Conservation (phyloP, 2,329 filamentous ascomycete species). For the Monilinia laxa region DNA sequence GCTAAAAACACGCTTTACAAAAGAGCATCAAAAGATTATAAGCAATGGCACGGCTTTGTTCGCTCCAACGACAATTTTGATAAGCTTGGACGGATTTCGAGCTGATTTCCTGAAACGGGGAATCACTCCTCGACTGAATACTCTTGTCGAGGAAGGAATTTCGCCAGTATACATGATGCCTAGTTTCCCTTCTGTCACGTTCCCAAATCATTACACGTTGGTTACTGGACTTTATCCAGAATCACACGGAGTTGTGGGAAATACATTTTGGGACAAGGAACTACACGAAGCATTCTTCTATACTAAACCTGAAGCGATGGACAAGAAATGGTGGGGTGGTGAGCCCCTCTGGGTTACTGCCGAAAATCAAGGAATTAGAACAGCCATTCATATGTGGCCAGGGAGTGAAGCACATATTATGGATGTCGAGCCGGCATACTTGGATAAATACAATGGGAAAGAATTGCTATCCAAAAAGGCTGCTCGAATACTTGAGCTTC, state of each 20-base stretch:
- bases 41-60: constrained; percentile 89
- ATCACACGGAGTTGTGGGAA: constrained; percentile 88
- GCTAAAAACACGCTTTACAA: constrained; percentile 44
- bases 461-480: constrained; percentile 77
- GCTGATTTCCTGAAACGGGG: constrained; percentile 86
- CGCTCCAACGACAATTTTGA: constrained; percentile 85
- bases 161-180: constrained; percentile 91
- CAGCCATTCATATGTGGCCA: constrained; percentile 97
- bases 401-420: constrained; percentile 86
- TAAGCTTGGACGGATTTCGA: constrained; percentile 91
- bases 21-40: constrained; percentile 43
- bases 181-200: constrained; percentile 94
- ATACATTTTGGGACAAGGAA: constrained; percentile 87
- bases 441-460: constrained; percentile 81
- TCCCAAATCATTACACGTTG: constrained; percentile 93
- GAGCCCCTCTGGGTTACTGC: constrained; percentile 94
- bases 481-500: constrained; percentile 71
- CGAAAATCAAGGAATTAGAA: constrained; percentile 73
- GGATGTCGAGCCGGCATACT: constrained; percentile 69
- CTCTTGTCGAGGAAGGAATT: constrained; percentile 75
- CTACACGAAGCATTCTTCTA: constrained; percentile 82
- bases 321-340: constrained; percentile 90
- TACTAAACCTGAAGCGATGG: constrained; percentile 71
- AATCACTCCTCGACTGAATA: constrained; percentile 77
- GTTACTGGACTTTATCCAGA: constrained; percentile 92